A percentile compares a stretch with the other conserved stretches of the same genome.
Conservation (phyloP, 306 rosid species). For the Canavalia ensiformis region DNA sequence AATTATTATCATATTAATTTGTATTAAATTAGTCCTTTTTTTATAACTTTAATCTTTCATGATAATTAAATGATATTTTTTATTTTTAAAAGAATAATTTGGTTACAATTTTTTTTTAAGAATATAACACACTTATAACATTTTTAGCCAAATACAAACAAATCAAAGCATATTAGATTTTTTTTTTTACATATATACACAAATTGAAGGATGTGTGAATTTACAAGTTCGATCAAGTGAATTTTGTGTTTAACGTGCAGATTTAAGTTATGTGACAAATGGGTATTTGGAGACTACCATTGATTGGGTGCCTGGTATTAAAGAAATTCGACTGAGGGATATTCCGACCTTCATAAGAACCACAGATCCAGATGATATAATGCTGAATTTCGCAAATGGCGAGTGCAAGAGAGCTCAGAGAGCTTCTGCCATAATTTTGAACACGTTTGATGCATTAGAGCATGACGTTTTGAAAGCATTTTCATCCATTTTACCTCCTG, state of each 20-base stretch:
- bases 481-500: slow-evolving; percentile 54
- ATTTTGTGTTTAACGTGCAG: slow-evolving; percentile 48
- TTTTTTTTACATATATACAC: too few species aligned
- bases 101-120: too few species aligned
- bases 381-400: slow-evolving; percentile 6
- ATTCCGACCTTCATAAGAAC: slow-evolving; percentile 70
- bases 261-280: slow-evolving; percentile 56
- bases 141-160: too few species aligned
- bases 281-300: slow-evolving; percentile 64
- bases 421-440: slow-evolving; percentile 67
- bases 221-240: neutral
- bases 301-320: slow-evolving; percentile 75
- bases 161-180: too few species aligned
- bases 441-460: slow-evolving; percentile 70
- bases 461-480: slow-evolving; percentile 52
- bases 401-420: slow-evolving; percentile 50
- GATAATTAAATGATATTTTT: too few species aligned
- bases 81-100: too few species aligned
- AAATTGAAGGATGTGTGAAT: too few species aligned
- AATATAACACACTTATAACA: too few species aligned
- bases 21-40: too few species aligned
- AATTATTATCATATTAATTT: too few species aligned
- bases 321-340: slow-evolving; percentile 60
- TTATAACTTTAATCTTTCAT: too few species aligned
- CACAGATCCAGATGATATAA: slow-evolving; percentile 55